phyloP scores from a whole-genome alignment of 2,329 filamentous ascomycete genomes.

The Calcarisporium arbuscula region DNA sequence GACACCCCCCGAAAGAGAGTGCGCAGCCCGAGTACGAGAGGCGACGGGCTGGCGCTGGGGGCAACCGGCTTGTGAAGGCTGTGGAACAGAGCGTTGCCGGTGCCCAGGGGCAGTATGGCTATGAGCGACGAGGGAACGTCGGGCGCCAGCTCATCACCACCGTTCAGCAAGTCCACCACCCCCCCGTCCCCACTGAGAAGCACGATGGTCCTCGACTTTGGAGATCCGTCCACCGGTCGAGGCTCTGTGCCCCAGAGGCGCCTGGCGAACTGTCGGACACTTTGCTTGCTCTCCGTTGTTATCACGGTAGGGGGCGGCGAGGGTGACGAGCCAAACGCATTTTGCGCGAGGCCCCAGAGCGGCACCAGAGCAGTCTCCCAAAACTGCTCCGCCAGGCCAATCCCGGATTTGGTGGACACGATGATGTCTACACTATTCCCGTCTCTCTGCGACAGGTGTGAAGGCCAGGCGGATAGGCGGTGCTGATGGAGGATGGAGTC shows the following conservation, averaged over 20 bases:
- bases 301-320: slow-evolving; percentile 33
- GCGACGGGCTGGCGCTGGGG: slow-evolving; percentile 21
- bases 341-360: slow-evolving; percentile 40
- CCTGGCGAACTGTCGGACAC: slow-evolving; percentile 57
- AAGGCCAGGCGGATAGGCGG: slow-evolving; percentile 30
- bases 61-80: slow-evolving; percentile 51
- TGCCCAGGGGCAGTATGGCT: slow-evolving; percentile 54
- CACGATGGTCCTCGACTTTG: slow-evolving; percentile 50
- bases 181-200: slow-evolving; percentile 87
- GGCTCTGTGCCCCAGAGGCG: slow-evolving; percentile 14
- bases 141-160: slow-evolving; percentile 24
- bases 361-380: slow-evolving; percentile 51
- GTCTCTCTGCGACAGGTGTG: slow-evolving; percentile 22
- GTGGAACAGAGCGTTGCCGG: slow-evolving; percentile 59
- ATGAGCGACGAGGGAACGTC: slow-evolving; percentile 25
- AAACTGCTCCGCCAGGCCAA: slow-evolving; percentile 47
- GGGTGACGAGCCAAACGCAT: slow-evolving; percentile 7
- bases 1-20: slow-evolving; percentile 54
- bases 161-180: slow-evolving; percentile 74
- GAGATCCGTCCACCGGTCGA: slow-evolving; percentile 24
- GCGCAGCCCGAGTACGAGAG: slow-evolving; percentile 44
- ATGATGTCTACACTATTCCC: slow-evolving; percentile 50
- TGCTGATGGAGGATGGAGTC: slow-evolving; percentile 28
- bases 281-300: slow-evolving; percentile 56
- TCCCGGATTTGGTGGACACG: slow-evolving; percentile 62